A percentile compares a stretch with the other conserved stretches of the same genome.
Evolutionary conservation across 1,284 basidiomycete species (phyloP).

Genomic region (Xerocomus minutiporus): DNA sequence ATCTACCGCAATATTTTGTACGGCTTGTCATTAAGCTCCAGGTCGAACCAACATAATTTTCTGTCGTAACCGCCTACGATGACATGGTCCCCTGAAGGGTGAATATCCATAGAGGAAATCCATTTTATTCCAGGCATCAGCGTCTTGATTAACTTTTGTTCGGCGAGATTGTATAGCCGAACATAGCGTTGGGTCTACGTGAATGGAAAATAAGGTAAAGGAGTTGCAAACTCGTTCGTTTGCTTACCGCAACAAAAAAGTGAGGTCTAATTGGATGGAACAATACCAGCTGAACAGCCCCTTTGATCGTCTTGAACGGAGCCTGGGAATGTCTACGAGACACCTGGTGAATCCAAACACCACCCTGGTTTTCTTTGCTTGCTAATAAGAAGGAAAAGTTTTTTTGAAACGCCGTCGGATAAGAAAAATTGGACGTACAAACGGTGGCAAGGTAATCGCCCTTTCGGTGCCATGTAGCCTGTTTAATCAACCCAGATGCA

Average conservation of each 20-base stretch:
- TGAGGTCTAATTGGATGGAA: conserved; percentile 95
- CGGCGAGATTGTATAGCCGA: conserved; percentile 90
- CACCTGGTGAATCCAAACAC: conserved; percentile 93
- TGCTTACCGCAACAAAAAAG: conserved; percentile 92
- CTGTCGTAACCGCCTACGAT: conserved; percentile 97
- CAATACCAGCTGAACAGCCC: conserved; percentile 82
- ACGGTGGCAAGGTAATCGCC: conserved; percentile 97
- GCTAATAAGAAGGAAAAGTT: conserved; percentile 37
- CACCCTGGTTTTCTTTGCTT: conserved; percentile 58
- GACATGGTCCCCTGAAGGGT: conserved; percentile 92
- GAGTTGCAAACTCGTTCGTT: conserved; percentile 1
- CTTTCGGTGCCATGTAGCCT: conserved; percentile 89
- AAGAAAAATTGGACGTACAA: conserved; percentile 45
- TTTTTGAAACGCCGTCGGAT: conserved; percentile 11
- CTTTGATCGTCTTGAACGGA: conserved; percentile 93
- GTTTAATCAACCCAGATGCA: conserved; percentile 75
- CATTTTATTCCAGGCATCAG: conserved; percentile 90
- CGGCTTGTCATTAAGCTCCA: conserved; percentile 92
- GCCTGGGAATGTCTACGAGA: conserved; percentile 93
- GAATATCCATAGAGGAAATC: conserved; percentile 96
- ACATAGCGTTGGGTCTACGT: conserved; percentile 91
- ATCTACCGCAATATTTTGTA: conserved; percentile 88
- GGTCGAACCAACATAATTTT: conserved; percentile 97
- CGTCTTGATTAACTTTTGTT: conserved; percentile 91
- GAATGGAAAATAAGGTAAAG: conserved; percentile 10